phyloP scores from a whole-genome alignment of 2,329 filamentous ascomycete species.

The Juglanconis juglandina region DNA sequence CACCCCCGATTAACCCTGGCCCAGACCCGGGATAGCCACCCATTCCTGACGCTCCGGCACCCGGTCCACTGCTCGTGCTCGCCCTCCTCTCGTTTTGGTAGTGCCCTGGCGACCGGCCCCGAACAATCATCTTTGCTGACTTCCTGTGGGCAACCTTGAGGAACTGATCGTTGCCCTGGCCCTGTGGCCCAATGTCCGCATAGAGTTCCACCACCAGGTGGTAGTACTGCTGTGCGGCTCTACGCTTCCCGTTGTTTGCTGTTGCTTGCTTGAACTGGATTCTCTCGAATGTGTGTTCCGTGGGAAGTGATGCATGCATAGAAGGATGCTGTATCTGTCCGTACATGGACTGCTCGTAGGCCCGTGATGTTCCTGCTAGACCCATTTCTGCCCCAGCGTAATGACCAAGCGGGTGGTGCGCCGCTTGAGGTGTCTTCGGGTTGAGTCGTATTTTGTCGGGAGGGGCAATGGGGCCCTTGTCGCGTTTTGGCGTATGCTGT shows the following conservation, averaged over 20 bases:
- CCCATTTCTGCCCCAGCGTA: constrained; percentile 38
- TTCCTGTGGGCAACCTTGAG: constrained; percentile 69
- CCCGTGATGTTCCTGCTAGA: constrained; percentile 30
- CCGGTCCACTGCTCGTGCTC: constrained; percentile 65
- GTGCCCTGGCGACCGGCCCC: constrained; percentile 76
- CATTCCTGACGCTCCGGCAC: constrained; percentile 61
- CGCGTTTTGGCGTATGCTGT: constrained; percentile 86
- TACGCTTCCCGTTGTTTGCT: constrained; percentile 86
- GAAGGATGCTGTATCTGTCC: constrained; percentile 29
- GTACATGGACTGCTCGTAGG: constrained; percentile 40
- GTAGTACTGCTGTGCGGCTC: constrained; percentile 89
- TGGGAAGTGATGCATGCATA: constrained; percentile 35
- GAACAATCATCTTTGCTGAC: constrained; percentile 82
- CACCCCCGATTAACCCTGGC: constrained; percentile 37
- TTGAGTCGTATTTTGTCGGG: constrained; percentile 67
- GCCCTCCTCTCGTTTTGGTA: constrained; percentile 69
- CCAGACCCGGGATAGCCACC: constrained; percentile 40
- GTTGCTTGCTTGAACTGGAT: constrained; percentile 95
- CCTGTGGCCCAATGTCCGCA: constrained; percentile 58
- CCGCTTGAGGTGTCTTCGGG: constrained; percentile 58
- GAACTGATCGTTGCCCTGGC: constrained; percentile 48
- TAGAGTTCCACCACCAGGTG: constrained; percentile 84
- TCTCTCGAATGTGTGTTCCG: constrained; percentile 71
- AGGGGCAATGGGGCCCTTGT: constrained; percentile 77
- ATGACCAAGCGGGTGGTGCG: constrained; percentile 42